Base-by-base conservation (phyloP, 768 basidiomycete species). In the Leccinum fibrillosum region DNA sequence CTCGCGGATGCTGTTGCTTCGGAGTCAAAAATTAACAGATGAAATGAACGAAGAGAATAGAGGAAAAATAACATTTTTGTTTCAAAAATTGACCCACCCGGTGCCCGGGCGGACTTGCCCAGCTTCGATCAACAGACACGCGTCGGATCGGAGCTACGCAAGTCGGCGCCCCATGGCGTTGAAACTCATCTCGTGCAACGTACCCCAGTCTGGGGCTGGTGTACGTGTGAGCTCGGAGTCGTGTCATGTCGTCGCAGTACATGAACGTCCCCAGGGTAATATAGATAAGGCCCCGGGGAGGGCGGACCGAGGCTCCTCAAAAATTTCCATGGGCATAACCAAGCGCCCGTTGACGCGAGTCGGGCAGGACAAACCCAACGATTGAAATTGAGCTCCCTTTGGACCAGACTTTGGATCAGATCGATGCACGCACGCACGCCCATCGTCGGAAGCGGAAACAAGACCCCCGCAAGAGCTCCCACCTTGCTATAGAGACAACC, bases 331-430 rank as follows among this genome's bases (percentile, higher is more conserved):
- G 21, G n/a, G 25, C n/a, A 53, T 47, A 25, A 19, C 35, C 25
- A 13, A 53, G 17, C 13, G 3, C 19, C 25, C 57, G 49, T 42
- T 42, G n/a, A 42, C 39, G 37, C 8, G 37, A 44, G 57, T 34
- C 17, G 28, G 8, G 2, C 32, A 23, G 23, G 39, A n/a, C 25
- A 50, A 54, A 54, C 26, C n/a, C 49, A 44, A 45, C 23, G 11
- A 57, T 57, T 55, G 56, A 45, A 49, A 62, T 53, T 54, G 60
- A 57, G 53, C 37, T 53, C 60, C 35, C 21, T 21, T n/a, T 10
- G 26, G 10, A 9, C 9, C 28, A 26, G 28, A 49, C 34, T 19
- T 6, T 10, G 25, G 21, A 28, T 17, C 35, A 35, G 50, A 62
- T 62, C 54, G 35, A 19, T 25, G 47, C 45, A 50, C 49, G 42